Evolutionary conservation across 352 stramenopile species (phyloP).

Genomic region (Globisporangium splendens): DNA sequence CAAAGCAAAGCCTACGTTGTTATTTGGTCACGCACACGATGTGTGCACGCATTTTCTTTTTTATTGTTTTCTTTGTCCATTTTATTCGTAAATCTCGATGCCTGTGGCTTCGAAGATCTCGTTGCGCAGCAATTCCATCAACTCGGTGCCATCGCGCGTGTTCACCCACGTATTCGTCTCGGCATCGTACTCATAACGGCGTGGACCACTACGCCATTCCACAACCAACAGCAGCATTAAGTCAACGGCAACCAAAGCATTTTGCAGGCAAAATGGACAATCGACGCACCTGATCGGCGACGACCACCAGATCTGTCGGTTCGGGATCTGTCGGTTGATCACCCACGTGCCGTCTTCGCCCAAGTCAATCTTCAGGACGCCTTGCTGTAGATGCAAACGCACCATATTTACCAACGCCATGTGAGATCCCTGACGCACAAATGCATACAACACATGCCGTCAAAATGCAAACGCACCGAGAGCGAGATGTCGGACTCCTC

Average conservation of each 20-base stretch:
- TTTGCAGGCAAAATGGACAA: background rate
- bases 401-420: no score
- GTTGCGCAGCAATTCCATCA: constrained; percentile 63
- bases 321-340: constrained; percentile 97
- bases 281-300: constrained; percentile 87
- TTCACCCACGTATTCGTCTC: constrained; percentile 74
- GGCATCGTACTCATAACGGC: constrained; percentile 86
- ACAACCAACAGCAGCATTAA: background rate
- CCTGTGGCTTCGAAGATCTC: constrained; percentile 80
- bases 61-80: constrained; percentile 9
- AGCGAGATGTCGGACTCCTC: constrained; percentile 81
- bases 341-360: constrained; percentile 94
- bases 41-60: background rate
- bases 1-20: background rate
- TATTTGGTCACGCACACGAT: background rate
- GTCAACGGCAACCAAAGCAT: background rate
- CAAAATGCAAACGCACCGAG: constrained; percentile 30
- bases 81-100: constrained; percentile 73
- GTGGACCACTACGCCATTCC: constrained; percentile 59
- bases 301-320: constrained; percentile 97
- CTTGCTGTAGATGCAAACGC: constrained; percentile 67
- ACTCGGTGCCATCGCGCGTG: constrained; percentile 72
- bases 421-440: no score
- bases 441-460: no score
- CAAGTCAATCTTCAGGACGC: constrained; percentile 94